phyloP scores from a whole-genome alignment of 768 basidiomycete species.

The Tricholoma matsutake region DNA sequence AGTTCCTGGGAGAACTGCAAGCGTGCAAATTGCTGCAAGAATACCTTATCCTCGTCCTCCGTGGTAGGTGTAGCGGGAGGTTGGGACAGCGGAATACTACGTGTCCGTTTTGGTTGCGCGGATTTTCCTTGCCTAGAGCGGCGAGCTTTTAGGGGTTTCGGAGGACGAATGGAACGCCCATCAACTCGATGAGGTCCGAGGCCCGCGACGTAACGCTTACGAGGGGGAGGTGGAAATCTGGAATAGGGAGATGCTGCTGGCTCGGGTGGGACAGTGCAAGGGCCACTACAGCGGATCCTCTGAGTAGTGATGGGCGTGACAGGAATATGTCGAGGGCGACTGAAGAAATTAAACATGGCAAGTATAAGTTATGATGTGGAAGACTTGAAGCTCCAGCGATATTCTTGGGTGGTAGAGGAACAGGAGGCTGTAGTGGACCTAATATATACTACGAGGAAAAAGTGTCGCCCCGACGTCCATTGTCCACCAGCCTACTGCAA shows the following conservation, averaged over 20 bases:
- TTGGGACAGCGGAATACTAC: neutral
- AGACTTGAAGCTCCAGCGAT: neutral
- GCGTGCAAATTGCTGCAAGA: neutral
- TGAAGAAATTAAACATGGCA: neutral
- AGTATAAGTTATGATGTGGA: neutral
- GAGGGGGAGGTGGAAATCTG: neutral
- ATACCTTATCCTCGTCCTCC: neutral
- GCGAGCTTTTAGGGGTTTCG: neutral
- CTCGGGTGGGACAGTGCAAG: neutral
- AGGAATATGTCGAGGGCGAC: neutral
- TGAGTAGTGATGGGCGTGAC: neutral
- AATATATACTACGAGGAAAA: neutral
- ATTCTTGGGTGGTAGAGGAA: neutral
- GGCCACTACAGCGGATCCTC: neutral
- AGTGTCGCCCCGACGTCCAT: neutral
- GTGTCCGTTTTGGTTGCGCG: neutral
- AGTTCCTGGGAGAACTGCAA: neutral
- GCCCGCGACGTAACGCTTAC: neutral
- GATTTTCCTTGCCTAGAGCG: conserved; percentile 1
- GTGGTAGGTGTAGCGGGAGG: neutral
- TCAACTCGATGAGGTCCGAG: neutral
- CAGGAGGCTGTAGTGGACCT: neutral
- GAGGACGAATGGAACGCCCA: neutral
- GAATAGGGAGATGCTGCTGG: neutral
- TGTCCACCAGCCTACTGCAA: neutral